Conservation (phyloP, 2,329 filamentous ascomycete species). For the Zymoseptoria passerinii region DNA sequence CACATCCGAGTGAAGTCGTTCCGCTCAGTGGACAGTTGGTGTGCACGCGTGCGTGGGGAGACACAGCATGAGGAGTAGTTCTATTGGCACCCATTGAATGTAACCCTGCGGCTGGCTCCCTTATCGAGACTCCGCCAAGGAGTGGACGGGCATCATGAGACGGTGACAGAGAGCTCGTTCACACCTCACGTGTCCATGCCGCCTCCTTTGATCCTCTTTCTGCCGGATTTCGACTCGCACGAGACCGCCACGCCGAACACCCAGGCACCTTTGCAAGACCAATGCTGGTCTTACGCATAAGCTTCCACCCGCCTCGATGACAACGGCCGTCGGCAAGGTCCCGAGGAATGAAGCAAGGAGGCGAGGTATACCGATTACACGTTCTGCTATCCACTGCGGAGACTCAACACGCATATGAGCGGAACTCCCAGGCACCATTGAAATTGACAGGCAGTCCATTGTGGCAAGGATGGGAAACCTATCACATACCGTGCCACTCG, state of each 20-base stretch:
- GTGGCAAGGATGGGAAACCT: not conserved
- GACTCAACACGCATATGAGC: not conserved
- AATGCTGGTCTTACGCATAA: no score
- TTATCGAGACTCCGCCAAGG: not conserved
- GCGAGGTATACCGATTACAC: not conserved
- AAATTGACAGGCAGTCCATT: not conserved
- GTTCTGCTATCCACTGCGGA: not conserved
- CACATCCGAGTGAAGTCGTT: not conserved
- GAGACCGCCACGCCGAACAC: not conserved
- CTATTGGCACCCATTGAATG: not conserved
- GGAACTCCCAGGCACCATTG: no score
- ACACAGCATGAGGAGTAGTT: not conserved
- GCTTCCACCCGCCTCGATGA: not conserved
- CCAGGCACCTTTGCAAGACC: not conserved
- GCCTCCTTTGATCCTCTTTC: not conserved
- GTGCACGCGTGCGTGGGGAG: not conserved
- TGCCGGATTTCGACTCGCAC: not conserved
- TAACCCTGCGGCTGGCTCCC: not conserved
- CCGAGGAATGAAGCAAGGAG: not conserved
- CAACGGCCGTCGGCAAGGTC: not conserved
- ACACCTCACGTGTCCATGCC: not conserved
- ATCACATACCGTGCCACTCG: not conserved
- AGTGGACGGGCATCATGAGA: not conserved
- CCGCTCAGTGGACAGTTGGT: no score
- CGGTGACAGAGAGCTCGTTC: not conserved